Base-by-base conservation (phyloP, 2,329 filamentous ascomycete genomes). In the Stachybotrys elegans region DNA sequence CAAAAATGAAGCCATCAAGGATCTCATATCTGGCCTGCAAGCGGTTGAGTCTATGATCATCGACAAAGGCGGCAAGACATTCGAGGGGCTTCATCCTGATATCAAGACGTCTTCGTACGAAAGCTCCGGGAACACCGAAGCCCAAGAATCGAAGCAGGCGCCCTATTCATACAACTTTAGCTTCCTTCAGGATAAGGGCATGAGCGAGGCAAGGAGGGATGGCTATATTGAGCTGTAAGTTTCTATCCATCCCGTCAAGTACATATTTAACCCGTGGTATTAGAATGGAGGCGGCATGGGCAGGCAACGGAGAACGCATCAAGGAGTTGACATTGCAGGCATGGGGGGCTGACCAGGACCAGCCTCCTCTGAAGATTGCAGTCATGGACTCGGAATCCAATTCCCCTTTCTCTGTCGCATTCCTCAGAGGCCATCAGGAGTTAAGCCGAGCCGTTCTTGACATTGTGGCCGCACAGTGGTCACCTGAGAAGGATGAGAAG, bases 201-300 rank as follows among this genome's bases (percentile, higher is more conserved):
- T 70, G 57, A 84, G 75, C 0, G 73, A 77, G 3, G 67, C 66
- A 31, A 75, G 72, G 40, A 71, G 70, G 21, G 66, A 71, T 25
- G 82, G 75, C 0, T 92, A 90, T 49, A 49, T 85, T 6, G 66
- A 77, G 49, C 62, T 92, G 68, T 83, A 65, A 72, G 78, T 70
- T 3, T 17, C 22, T 4, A 12, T 17, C 14, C 5, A 21, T 16
- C 8, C 11, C 14, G 13, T 6, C 3, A 21, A 43, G 9, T 14
- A 12, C 22, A 41, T 9, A 3, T 16, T 17, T 31, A 19, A 2
- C 7, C 31, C 11, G n/a, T 16, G 8, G n/a, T 11, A 8, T 29
- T 44, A 80, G 77, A 7, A 86, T 87, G 58, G 81, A 92, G 56
- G 86, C 86, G 27, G 80, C 80, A 5, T 93, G 86, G 86, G 54